phyloP scores from a whole-genome alignment of 805 yeast species.

The Candida succiphila region DNA sequence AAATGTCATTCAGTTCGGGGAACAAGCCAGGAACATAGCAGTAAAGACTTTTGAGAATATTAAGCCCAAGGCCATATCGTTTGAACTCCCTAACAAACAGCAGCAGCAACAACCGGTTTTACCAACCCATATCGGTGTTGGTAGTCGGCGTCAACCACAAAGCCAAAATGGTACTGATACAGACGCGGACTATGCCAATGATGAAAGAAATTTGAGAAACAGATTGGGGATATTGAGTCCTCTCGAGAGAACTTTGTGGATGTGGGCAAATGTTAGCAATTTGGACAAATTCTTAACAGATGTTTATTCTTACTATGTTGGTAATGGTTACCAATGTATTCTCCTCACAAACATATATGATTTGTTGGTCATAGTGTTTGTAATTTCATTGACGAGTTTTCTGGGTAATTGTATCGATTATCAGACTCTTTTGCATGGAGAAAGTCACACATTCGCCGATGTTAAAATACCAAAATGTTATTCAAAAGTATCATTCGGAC shows the following conservation, averaged over 20 bases:
- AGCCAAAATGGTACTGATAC: neutral
- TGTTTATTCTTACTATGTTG: conserved; percentile 73
- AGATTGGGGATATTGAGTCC: conserved; percentile 40
- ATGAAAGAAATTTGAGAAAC: conserved; percentile 17
- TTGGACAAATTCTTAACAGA: conserved; percentile 80
- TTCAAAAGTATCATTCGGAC: conserved; percentile 30
- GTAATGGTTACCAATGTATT: conserved; percentile 80
- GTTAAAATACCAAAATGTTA: conserved; percentile 40
- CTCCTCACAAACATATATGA: conserved; percentile 56
- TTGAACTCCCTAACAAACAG: conserved; percentile 9
- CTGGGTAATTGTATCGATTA: conserved; percentile 76
- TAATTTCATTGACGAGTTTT: conserved; percentile 69
- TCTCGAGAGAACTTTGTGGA: conserved; percentile 77
- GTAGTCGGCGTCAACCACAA: neutral
- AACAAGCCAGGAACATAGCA: conserved; percentile 18
- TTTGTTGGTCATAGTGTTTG: conserved; percentile 66
- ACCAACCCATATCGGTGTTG: conserved; percentile 1
- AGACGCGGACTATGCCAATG: conserved; percentile 1
- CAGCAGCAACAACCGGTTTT: conserved; percentile 4
- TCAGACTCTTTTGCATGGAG: conserved; percentile 16
- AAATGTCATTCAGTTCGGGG: conserved; percentile 12
- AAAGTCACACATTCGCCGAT: conserved; percentile 27
- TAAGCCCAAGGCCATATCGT: conserved; percentile 12
- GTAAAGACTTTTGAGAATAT: conserved; percentile 14
- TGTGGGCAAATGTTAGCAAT: conserved; percentile 94